Evolutionary conservation across 257 asterid species (phyloP), one percentile per base, ranked within the genome.

Genomic region (Craterostigma plantagineum): DNA sequence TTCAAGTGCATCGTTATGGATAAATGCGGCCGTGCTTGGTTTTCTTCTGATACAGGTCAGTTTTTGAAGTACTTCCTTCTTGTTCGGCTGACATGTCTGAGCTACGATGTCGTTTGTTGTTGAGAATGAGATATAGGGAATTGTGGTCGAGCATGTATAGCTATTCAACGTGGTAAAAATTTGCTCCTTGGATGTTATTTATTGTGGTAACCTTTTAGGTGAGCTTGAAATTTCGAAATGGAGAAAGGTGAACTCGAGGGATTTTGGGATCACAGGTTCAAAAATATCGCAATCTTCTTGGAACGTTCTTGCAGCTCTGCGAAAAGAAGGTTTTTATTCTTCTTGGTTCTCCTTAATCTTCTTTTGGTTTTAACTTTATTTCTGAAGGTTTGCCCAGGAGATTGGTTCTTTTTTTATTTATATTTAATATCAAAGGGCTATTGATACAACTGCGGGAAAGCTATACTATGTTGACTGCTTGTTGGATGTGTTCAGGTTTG

Each of bases 171-270:
- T 2, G 30, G 2, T 23, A 23, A 23, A 2, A 23, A 2, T 2
- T 23, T 23, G 6, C 30, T 23, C 30, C 30, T 6, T 6, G 4
- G 6, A 23, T 23, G 6, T 23, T 23, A 23, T 23, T 23, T 23
- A 45, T 40, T 59, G 46, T 42, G 17, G 36, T 35, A 46, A 43
- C 63, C 56, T 45, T 64, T 17, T 46, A 72, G 92, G 74, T 49
- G 47, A 35, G 59, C 56, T 43, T 44, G 73, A 66, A 51, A 34
- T 56, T 49, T 61, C 81, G 16, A 72, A 67, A 46, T 79, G 94
- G 81, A 63, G 70, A 56, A 79, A 64, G 76, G 38, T 79, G 63
- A 67, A 77, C 66, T 63, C 95, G 0, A 61, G 68, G 66, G 48
- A 40, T 34, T 49, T 70, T 57, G 98, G 95, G 56, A 41, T 90